These are phyloP conservation scores for Cryomyces minteri DNA, from an alignment of 495 filamentous ascomycete genomes.

Conservation along the genomic window DNA sequence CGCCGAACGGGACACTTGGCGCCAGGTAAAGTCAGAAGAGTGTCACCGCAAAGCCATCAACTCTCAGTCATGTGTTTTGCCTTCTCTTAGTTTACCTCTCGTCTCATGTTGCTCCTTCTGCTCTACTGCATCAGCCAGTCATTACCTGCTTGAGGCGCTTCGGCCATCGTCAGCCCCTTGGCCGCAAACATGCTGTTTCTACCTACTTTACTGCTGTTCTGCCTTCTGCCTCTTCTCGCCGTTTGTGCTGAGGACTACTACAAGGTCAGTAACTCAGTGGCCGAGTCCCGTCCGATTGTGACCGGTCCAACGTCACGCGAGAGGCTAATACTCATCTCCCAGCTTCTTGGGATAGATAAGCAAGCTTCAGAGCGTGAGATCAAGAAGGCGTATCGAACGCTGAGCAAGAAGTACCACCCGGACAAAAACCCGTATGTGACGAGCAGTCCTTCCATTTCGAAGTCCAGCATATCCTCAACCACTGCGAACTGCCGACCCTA, in stretches of 20 bases:
- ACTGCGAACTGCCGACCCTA: slow-evolving; percentile 1
- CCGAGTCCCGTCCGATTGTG: neutral
- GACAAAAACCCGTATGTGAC: slow-evolving; percentile 89
- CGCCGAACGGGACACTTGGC: too few relatives aligned
- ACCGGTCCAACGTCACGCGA: neutral
- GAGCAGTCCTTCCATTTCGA: slow-evolving; percentile 1
- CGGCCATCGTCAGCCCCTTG: neutral
- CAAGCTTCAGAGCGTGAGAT: slow-evolving; percentile 76
- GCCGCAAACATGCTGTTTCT: slow-evolving; percentile 16
- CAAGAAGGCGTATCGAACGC: slow-evolving; percentile 82
- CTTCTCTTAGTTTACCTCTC: neutral
- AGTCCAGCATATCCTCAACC: neutral
- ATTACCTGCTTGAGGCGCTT: neutral
- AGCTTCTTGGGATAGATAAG: slow-evolving; percentile 67
- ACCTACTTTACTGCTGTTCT: slow-evolving; percentile 16
- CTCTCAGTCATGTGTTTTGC: too few relatives aligned
- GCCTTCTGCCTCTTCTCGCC: slow-evolving; percentile 27
- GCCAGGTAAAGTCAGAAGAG: too few relatives aligned
- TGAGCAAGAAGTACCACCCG: slow-evolving; percentile 93
- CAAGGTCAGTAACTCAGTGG: slow-evolving; percentile 31
- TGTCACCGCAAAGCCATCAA: too few relatives aligned
- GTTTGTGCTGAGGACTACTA: slow-evolving; percentile 75
- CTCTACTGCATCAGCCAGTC: neutral
- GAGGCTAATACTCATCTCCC: neutral
- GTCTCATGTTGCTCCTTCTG: neutral